Conservation (phyloP, 2,329 filamentous ascomycete genomes). For the Phyllosticta citrichinensis region DNA sequence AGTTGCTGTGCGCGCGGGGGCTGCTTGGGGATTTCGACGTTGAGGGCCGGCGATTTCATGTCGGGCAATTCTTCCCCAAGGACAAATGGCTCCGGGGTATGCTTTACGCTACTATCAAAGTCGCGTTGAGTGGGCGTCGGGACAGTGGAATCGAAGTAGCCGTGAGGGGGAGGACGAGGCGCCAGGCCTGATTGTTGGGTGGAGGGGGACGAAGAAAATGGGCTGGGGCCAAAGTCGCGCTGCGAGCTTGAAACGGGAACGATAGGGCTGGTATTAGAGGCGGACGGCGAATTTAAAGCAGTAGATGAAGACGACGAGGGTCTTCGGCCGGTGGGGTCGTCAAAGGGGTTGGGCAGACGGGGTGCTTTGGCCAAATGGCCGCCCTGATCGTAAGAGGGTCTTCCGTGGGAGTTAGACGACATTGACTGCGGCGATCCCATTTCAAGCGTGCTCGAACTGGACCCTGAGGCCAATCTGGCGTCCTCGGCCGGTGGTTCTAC, state of each 20-base stretch:
- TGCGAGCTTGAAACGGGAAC: constrained; percentile 4
- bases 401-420: constrained; percentile 9
- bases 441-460: constrained; percentile 21
- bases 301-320: constrained; percentile 7
- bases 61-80: not conserved
- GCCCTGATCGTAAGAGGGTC: constrained; percentile 8
- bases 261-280: constrained; percentile 10
- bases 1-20: constrained; percentile 3
- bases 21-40: constrained; percentile 10
- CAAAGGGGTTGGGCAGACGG: constrained; percentile 7
- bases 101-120: constrained; percentile 4
- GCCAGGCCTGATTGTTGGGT: not conserved
- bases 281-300: not conserved
- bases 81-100: not conserved
- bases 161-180: constrained; percentile 7
- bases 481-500: constrained; percentile 15
- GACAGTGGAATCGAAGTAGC: not conserved
- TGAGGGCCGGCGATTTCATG: constrained; percentile 8
- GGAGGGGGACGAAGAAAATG: constrained; percentile 1
- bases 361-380: not conserved
- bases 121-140: constrained; percentile 8
- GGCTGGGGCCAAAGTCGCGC: constrained; percentile 8
- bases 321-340: constrained; percentile 6
- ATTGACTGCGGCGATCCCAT: constrained; percentile 16
- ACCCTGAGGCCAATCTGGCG: constrained; percentile 20